Base-by-base conservation (phyloP, 495 filamentous ascomycete genomes). In the Podospora sp. region DNA sequence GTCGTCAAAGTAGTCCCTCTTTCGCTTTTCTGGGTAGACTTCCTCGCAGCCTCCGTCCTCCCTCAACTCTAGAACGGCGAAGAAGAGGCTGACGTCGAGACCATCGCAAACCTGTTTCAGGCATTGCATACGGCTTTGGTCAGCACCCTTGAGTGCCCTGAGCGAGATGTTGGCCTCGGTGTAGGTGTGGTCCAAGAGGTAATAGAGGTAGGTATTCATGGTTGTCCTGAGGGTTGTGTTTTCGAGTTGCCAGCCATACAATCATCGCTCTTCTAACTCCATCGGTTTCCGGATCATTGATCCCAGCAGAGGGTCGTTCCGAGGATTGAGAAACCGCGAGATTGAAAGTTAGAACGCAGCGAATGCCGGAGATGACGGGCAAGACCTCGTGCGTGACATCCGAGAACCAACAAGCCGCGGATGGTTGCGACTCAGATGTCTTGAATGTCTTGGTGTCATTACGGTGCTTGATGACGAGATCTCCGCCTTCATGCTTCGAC, bases 281-380 rank as follows among this genome's bases (percentile, higher is more conserved):
- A n/a, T n/a, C n/a, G n/a, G n/a, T n/a, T n/a, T n/a, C n/a, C n/a
- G n/a, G n/a, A n/a, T n/a, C n/a, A 18, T 8, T 46, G 18, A 68
- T 5, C 14, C 46, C 62, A 12, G 52, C 63, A 2, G 50, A 67
- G 60, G 62, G 66, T 29, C 35, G 71, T 50, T 21, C 58, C 8
- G 66, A 50, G 46, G 68, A 12, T 1, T 73, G 63, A 6, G 72
- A 59, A 8, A 72, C 25, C 14, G 81, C 77, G 21, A 89, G 78
- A 66, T 87, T 89, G 72, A 85, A 89, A 0, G 81, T 83, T 20
- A 88, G 68, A 21, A 86, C 84, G 58, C 82, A 76, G 8, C 84
- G 82, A 66, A 80, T 79, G 7, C 86, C 86, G 12, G 78, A 79
- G 8, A 63, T 78, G 12, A 88, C 81, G 2, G 81, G 80, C 36